These are phyloP conservation scores for Aspergillus nanangensis DNA, from an alignment of 495 filamentous ascomycete genomes.

Conservation along the genomic window DNA sequence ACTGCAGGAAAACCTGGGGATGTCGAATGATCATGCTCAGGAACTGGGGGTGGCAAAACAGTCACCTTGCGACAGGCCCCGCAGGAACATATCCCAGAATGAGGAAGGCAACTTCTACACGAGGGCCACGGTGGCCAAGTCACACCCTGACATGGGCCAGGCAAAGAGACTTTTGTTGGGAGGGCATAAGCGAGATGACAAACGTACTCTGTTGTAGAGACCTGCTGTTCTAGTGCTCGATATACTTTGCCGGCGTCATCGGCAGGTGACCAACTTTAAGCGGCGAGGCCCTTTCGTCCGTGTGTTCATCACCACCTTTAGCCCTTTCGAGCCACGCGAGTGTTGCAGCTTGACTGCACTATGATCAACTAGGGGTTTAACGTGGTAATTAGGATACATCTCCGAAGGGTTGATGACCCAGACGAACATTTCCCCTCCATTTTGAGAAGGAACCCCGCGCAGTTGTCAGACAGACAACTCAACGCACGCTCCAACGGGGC, in stretches of 20 bases:
- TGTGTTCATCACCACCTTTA: background rate
- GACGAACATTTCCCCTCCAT: background rate
- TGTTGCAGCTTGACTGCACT: background rate
- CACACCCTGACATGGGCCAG: background rate
- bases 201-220: background rate
- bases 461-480: too few relatives aligned
- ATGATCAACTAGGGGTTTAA: background rate
- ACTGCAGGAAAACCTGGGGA: background rate
- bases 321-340: background rate
- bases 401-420: background rate
- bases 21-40: background rate
- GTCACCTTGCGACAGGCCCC: background rate
- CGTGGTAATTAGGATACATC: background rate
- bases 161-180: background rate
- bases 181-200: background rate
- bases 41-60: background rate
- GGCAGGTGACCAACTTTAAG: slow-evolving; percentile 5
- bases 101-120: too few relatives aligned
- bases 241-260: slow-evolving; percentile 1
- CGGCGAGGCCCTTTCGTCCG: background rate
- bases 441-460: background rate
- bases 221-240: background rate
- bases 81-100: too few relatives aligned
- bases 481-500: too few relatives aligned
- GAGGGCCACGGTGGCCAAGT: background rate